Base-by-base conservation (phyloP, 2,329 filamentous ascomycete species). In the Intubia oerlemansii region DNA sequence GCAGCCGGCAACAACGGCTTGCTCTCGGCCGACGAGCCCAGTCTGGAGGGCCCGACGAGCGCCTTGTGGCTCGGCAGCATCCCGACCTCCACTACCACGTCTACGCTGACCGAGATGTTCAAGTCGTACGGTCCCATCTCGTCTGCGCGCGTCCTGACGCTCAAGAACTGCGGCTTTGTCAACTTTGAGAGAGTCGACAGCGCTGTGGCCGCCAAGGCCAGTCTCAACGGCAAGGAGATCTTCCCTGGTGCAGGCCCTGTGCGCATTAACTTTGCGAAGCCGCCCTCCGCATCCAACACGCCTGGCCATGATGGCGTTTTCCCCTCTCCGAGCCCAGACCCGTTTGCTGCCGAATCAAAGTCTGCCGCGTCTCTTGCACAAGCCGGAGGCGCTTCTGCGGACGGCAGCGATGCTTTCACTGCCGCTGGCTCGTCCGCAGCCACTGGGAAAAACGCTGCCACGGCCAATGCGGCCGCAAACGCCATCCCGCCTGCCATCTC, bases 161-260 rank as follows among this genome's bases (percentile, higher is more conserved):
- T 98, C 58, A 98, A 98, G 62, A 95, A 92, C 52, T 98, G 88
- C 47, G 88, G 85, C 4, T 98, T 98, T 42, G 85, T 98, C 46
- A 98, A 98, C 51, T 98, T 92, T 44, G 82, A 95, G 51, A 74
- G 69, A 34, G 55, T 88, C 17, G 84, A 95, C 38, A 91, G 81
- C 46, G 88, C 88, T 32, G 73, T 93, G 22, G 72, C 80, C 34
- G 88, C 88, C 11, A 90, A 85, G 48, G 71, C 71, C 10, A 65
- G 73, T 45, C 72, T 92, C 52, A 95, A 95, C 43, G 82, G 82
- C 42, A 93, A 92, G 51, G 88, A 98, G 49, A 93, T 98, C 35
- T 98, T 98, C 57, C 88, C 88, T 7, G 88, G 88, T 31, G 84
- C 84, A 33, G 88, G 88, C 2, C 82, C 85, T 11, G 80, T 95